A percentile compares a stretch with the other conserved stretches of the same genome.
Evolutionary conservation across 2,329 filamentous ascomycete genomes (phyloP).

Genomic region (Shiraia bambusicola): DNA sequence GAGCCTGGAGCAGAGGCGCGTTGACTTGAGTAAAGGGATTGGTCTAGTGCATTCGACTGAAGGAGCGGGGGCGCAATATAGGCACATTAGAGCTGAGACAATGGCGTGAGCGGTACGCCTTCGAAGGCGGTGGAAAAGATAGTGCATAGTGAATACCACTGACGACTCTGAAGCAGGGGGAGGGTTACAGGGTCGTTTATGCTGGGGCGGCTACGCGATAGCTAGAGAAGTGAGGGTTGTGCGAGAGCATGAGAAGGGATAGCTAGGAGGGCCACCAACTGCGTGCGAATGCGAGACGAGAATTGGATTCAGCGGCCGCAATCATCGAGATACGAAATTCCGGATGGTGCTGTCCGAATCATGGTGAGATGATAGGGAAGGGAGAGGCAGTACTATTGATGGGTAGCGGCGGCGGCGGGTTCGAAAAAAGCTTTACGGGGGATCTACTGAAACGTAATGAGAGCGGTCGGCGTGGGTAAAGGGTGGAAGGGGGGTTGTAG

Average conservation of each 20-base stretch:
- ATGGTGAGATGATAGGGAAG: slow-evolving; percentile 8
- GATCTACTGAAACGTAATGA: slow-evolving; percentile 10
- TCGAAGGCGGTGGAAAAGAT: slow-evolving; percentile 2
- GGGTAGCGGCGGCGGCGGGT: slow-evolving; percentile 4
- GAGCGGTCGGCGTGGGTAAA: slow-evolving; percentile 1
- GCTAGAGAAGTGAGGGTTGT: slow-evolving; percentile 9
- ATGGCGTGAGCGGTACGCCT: slow-evolving; percentile 8
- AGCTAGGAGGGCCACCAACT: slow-evolving; percentile 5
- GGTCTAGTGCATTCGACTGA: slow-evolving; percentile 4
- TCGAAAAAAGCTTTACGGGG: slow-evolving; percentile 12
- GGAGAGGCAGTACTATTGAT: slow-evolving; percentile 5
- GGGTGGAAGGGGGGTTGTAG: slow-evolving; percentile 2
- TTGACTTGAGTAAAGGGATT: slow-evolving; percentile 4
- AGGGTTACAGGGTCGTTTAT: slow-evolving; percentile 2
- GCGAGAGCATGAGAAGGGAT: slow-evolving; percentile 7
- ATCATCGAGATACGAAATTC: slow-evolving; percentile 4
- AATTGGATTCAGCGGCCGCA: slow-evolving; percentile 3
- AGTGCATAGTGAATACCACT: slow-evolving; percentile 6
- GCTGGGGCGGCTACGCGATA: slow-evolving; percentile 4
- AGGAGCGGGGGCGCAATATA: slow-evolving; percentile 5
- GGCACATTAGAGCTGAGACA: slow-evolving; percentile 3
- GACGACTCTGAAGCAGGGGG: slow-evolving; percentile 4
- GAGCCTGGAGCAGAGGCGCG: no score
- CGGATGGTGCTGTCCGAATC: slow-evolving; percentile 7
- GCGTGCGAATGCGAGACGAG: slow-evolving; percentile 7